Evolutionary conservation across 768 basidiomycete genomes (phyloP).

Genomic region (Leccinum olivaceopallidum): DNA sequence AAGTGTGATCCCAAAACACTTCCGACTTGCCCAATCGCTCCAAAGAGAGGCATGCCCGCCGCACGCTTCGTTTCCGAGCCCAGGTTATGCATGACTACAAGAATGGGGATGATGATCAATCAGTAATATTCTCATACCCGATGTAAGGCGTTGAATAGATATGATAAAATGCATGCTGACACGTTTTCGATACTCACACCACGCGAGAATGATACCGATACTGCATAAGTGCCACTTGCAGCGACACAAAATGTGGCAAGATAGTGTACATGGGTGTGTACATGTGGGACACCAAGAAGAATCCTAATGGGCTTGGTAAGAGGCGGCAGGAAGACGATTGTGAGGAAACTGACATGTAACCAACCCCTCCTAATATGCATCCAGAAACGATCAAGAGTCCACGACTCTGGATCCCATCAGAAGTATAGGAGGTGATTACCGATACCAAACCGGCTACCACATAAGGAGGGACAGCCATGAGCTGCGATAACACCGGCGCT

Average conservation of each 20-base stretch:
- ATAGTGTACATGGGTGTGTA: constrained; percentile 39
- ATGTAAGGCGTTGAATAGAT: neutral
- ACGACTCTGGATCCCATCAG: constrained; percentile 46
- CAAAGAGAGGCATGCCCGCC: constrained; percentile 41
- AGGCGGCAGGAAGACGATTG: neutral
- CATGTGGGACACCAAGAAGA: constrained; percentile 34
- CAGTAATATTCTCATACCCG: neutral
- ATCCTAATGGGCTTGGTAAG: constrained; percentile 22
- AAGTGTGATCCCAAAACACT: constrained; percentile 42
- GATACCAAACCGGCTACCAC: constrained; percentile 42
- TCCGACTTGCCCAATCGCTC: constrained; percentile 42
- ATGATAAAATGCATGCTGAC: neutral
- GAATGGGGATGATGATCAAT: neutral
- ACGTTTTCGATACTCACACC: constrained; percentile 39
- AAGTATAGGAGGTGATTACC: constrained; percentile 37
- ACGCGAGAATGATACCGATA: constrained; percentile 46
- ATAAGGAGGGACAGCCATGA: constrained; percentile 57
- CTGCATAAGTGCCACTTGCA: constrained; percentile 44
- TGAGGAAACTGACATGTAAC: constrained; percentile 39
- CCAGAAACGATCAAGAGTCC: constrained; percentile 37
- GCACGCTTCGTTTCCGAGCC: constrained; percentile 49
- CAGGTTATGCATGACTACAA: constrained; percentile 41
- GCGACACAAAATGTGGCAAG: constrained; percentile 48
- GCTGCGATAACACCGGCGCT: constrained; percentile 47
- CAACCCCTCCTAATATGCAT: constrained; percentile 36